Evolutionary conservation across 2,329 filamentous ascomycete species (phyloP).

Genomic region (Penicillium sp.): DNA sequence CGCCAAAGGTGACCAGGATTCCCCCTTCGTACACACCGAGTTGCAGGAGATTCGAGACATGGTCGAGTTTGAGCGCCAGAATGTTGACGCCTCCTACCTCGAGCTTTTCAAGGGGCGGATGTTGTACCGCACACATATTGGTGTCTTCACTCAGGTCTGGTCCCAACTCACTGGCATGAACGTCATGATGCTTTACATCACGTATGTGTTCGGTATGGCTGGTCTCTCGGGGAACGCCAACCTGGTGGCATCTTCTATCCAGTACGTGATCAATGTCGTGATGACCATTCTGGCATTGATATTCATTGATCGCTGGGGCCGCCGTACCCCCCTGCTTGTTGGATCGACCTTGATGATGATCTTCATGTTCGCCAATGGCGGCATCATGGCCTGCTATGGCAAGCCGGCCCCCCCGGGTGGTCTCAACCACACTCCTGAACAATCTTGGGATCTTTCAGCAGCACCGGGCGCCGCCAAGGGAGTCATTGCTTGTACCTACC

Average conservation of each 20-base stretch:
- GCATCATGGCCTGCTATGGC: conserved; percentile 41
- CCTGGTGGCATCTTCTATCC: conserved; percentile 66
- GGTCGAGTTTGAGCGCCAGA: conserved; percentile 68
- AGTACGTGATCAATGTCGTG: conserved; percentile 75
- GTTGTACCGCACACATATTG: conserved; percentile 70
- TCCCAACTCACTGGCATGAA: conserved; percentile 74
- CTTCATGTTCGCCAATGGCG: conserved; percentile 44
- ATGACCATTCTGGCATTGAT: conserved; percentile 77
- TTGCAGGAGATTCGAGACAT: conserved; percentile 70
- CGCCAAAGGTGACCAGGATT: conserved; percentile 61
- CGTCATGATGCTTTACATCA: conserved; percentile 70
- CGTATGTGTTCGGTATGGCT: conserved; percentile 64
- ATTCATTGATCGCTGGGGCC: conserved; percentile 72
- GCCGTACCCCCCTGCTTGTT: conserved; percentile 63
- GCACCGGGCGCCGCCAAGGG: conserved; percentile 58
- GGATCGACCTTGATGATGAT: conserved; percentile 62
- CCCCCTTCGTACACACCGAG: conserved; percentile 65
- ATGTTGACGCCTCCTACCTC: conserved; percentile 65
- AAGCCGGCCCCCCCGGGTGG: conserved; percentile 43
- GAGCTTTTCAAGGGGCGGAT: conserved; percentile 71
- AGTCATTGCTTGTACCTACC: conserved; percentile 68
- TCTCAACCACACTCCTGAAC: conserved; percentile 31
- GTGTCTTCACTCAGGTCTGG: conserved; percentile 72
- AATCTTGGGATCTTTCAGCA: conserved; percentile 38
- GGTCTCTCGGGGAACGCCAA: conserved; percentile 59